Conservation (phyloP, 495 filamentous ascomycete species). For the Polyplosphaeria fusca region DNA sequence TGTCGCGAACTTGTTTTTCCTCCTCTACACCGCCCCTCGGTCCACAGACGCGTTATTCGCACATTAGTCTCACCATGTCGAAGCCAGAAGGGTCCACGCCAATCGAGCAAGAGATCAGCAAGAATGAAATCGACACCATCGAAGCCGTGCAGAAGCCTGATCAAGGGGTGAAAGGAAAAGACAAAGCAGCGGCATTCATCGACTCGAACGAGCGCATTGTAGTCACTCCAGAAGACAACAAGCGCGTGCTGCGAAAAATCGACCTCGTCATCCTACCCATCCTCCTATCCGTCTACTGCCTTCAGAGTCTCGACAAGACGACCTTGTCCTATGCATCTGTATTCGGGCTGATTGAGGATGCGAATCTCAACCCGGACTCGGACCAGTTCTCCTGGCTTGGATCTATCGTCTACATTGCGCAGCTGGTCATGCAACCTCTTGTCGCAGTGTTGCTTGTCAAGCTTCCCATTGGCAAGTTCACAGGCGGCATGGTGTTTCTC, state of each 20-base stretch:
- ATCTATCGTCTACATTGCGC: conserved; percentile 37
- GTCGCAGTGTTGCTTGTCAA: conserved; percentile 48
- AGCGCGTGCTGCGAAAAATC: conserved; percentile 39
- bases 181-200: conserved; percentile 38
- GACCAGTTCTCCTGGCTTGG: conserved; percentile 45
- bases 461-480: conserved; percentile 43
- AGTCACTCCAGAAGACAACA: conserved; percentile 44
- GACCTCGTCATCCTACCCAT: conserved; percentile 51
- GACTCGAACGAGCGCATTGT: conserved; percentile 11
- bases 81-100: too few relatives aligned
- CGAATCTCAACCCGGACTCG: conserved; percentile 44
- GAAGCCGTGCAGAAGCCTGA: conserved; percentile 39
- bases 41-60: too few relatives aligned
- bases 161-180: conserved; percentile 34
- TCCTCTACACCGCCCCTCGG: too few relatives aligned
- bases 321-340: conserved; percentile 52
- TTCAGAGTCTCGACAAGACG: conserved; percentile 56
- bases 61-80: too few relatives aligned
- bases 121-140: conserved; percentile 41
- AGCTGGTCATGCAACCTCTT: conserved; percentile 38
- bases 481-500: conserved; percentile 30
- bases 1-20: too few relatives aligned
- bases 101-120: conserved; percentile 30
- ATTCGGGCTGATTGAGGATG: conserved; percentile 53
- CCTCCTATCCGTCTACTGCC: conserved; percentile 51